Conservation (phyloP, 352 stramenopile genomes). For the Phytophthora fragariaefolia region DNA sequence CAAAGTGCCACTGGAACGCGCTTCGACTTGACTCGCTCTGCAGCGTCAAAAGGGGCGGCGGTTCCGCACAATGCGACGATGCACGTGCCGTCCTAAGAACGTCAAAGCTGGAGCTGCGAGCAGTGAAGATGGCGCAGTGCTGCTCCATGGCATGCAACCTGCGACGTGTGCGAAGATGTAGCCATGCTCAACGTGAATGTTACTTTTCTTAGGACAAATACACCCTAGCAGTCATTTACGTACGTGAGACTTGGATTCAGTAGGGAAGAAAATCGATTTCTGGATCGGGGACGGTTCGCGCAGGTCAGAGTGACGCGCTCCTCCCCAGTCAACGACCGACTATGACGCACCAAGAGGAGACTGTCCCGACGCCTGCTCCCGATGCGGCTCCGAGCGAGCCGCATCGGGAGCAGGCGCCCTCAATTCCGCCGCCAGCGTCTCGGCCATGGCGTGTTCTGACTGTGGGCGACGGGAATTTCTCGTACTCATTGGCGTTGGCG, state of each 20-base stretch:
- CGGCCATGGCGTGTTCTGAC: conserved; percentile 62
- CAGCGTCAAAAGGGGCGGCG: neutral
- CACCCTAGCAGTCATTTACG: neutral
- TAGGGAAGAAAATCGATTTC: neutral
- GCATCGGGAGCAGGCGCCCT: too few relatives aligned
- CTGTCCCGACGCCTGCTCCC: neutral
- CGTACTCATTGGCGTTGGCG: conserved; percentile 88
- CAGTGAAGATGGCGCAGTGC: too few relatives aligned
- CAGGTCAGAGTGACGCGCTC: conserved; percentile 5
- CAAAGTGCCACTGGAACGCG: conserved; percentile 9
- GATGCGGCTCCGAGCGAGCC: neutral
- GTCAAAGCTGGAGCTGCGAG: too few relatives aligned
- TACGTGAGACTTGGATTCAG: neutral
- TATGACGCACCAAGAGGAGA: conserved; percentile 8
- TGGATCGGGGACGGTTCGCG: neutral
- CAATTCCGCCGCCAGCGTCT: neutral
- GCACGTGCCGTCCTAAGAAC: neutral
- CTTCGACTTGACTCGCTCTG: neutral
- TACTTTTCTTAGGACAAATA: conserved; percentile 4
- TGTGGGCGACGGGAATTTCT: conserved; percentile 95
- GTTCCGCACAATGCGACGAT: neutral
- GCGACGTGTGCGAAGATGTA: conserved; percentile 6
- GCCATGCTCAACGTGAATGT: neutral
- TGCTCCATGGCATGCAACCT: too few relatives aligned
- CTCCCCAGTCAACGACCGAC: conserved; percentile 12